Evolutionary conservation across 208 protist species (phyloP).

Genomic region (Zelonia costaricensis): DNA sequence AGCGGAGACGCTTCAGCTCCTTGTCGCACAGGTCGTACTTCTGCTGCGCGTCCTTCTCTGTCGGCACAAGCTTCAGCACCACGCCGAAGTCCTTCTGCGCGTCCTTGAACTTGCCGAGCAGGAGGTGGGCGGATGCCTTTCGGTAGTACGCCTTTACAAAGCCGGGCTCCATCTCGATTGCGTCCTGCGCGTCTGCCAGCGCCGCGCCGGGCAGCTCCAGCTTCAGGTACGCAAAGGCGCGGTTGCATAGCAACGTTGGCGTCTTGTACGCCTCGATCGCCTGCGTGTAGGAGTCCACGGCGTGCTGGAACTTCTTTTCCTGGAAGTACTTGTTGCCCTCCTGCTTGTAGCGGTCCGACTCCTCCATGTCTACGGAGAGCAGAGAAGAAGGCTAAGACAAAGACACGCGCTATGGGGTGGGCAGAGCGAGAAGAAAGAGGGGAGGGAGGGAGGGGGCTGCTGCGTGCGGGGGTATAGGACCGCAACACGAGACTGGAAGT

Average conservation of each 20-base stretch:
- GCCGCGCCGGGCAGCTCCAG: conserved; percentile 91
- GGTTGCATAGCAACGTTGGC: conserved; percentile 92
- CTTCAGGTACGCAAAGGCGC: conserved; percentile 95
- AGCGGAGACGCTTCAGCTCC: conserved; percentile 92
- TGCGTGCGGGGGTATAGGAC: no score
- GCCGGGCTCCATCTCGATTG: conserved; percentile 90
- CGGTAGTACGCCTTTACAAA: conserved; percentile 98
- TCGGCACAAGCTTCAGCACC: conserved; percentile 91
- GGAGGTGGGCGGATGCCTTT: conserved; percentile 93
- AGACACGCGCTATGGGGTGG: conserved; percentile 10
- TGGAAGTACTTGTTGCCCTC: conserved; percentile 89
- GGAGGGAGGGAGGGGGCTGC: no score
- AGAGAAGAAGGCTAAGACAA: conserved; percentile 6
- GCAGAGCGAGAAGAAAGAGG: conserved; percentile 11
- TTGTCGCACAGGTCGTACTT: conserved; percentile 95
- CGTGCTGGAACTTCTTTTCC: conserved; percentile 86
- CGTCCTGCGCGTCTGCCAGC: conserved; percentile 91
- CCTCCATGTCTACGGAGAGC: conserved; percentile 29
- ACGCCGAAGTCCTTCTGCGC: conserved; percentile 92
- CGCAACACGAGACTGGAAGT: no score
- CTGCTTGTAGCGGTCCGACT: conserved; percentile 61
- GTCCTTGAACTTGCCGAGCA: conserved; percentile 96
- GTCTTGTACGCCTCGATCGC: conserved; percentile 85
- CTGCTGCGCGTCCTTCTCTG: conserved; percentile 84
- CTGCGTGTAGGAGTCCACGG: conserved; percentile 92